These are phyloP conservation scores for Wickerhamiella parazyma DNA, from an alignment of 805 yeast species.

Conservation along the genomic window DNA sequence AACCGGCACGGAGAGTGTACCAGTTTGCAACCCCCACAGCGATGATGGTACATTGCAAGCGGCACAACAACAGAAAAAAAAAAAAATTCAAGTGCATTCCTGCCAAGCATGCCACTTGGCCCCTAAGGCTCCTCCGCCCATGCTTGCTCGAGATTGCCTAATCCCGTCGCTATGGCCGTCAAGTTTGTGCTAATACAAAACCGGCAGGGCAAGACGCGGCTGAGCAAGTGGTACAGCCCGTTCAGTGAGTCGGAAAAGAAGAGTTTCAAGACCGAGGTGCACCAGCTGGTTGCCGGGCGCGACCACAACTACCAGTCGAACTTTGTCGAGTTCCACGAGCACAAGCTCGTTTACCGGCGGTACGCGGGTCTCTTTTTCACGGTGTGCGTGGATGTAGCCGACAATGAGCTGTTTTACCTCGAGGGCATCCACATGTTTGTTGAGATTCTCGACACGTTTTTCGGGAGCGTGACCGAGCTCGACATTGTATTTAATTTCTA, in stretches of 20 bases:
- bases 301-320: constrained; percentile 76
- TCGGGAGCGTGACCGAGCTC: constrained; percentile 83
- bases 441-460: constrained; percentile 73
- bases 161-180: constrained; percentile 42
- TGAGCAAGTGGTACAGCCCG: constrained; percentile 62
- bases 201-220: constrained; percentile 83
- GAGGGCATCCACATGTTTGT: constrained; percentile 81
- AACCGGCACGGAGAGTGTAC: too few relatives aligned
- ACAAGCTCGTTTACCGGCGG: constrained; percentile 67
- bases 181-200: constrained; percentile 74
- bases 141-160: too few relatives aligned
- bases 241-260: constrained; percentile 34
- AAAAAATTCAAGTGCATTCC: too few relatives aligned
- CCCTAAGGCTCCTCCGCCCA: too few relatives aligned
- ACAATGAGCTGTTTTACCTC: constrained; percentile 69
- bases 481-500: constrained; percentile 87
- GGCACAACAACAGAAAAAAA: too few relatives aligned
- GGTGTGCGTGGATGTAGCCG: constrained; percentile 64
- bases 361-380: constrained; percentile 88
- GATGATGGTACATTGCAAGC: too few relatives aligned
- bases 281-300: constrained; percentile 63
- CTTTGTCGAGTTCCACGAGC: constrained; percentile 56
- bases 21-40: too few relatives aligned
- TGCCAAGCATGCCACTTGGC: too few relatives aligned
- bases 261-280: constrained; percentile 47